These are phyloP conservation scores for Crassisporium funariophilum DNA, from an alignment of 768 basidiomycete genomes.

Conservation along the genomic window DNA sequence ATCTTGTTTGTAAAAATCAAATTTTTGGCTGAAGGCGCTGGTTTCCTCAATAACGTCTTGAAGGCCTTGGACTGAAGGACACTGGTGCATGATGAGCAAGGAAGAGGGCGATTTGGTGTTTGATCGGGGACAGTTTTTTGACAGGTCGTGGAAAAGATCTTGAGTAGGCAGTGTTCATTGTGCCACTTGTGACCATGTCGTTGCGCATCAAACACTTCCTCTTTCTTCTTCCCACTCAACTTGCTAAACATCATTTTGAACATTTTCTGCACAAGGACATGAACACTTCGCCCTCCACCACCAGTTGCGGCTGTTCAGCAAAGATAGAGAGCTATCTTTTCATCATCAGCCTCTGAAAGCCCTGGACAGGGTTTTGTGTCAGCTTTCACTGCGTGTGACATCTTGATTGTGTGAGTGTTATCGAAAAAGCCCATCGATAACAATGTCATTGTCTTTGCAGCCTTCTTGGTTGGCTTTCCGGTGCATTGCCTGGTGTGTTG, in stretches of 20 bases:
- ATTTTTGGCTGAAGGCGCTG: too few species aligned
- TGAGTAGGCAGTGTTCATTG: background rate
- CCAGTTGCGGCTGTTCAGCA: background rate
- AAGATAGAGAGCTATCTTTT: background rate
- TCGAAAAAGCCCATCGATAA: background rate
- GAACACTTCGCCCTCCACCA: background rate
- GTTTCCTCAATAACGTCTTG: too few species aligned
- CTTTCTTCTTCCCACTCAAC: background rate
- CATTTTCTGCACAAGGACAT: background rate
- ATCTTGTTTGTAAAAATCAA: too few species aligned
- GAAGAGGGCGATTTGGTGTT: background rate
- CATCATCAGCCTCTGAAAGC: background rate
- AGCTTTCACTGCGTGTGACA: background rate
- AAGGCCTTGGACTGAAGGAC: background rate
- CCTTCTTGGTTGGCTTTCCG: background rate
- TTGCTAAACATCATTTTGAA: background rate
- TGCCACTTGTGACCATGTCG: conserved; percentile 1
- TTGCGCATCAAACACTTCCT: background rate
- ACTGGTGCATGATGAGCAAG: background rate
- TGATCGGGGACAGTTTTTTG: background rate
- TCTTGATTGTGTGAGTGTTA: background rate
- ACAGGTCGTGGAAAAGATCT: background rate
- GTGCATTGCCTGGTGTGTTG: background rate
- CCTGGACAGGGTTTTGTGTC: conserved; percentile 3
- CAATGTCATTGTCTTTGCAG: background rate